Evolutionary conservation across 495 filamentous ascomycete species (phyloP).

Genomic region (Acidomyces sp.): DNA sequence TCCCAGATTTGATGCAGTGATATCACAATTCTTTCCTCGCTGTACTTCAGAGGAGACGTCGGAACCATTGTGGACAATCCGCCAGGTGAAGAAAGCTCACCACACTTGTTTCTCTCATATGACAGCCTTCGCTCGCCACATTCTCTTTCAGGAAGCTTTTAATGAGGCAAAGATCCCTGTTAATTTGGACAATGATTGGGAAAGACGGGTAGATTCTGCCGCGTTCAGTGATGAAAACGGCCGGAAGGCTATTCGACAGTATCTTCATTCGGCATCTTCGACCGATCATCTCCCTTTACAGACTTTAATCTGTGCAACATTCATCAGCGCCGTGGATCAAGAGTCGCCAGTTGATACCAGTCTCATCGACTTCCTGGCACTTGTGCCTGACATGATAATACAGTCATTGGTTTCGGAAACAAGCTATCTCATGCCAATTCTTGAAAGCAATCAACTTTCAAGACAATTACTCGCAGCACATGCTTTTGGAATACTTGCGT

Average conservation of each 20-base stretch:
- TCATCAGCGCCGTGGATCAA: conserved; percentile 10
- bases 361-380: conserved; percentile 13
- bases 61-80: conserved; percentile 6
- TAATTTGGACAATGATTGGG: conserved; percentile 71
- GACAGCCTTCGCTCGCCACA: conserved; percentile 35
- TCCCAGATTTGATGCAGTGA: conserved; percentile 22
- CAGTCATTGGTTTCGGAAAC: conserved; percentile 2
- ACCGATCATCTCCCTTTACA: conserved; percentile 7
- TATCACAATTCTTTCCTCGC: conserved; percentile 15
- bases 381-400: conserved; percentile 10
- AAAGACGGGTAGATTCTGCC: conserved; percentile 57
- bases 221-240: conserved; percentile 51
- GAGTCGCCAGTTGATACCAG: not conserved
- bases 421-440: not conserved
- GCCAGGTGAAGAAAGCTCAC: not conserved
- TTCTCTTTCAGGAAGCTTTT: conserved; percentile 63
- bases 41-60: not conserved
- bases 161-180: conserved; percentile 31
- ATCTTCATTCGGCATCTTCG: not conserved
- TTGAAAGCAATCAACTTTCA: conserved; percentile 43
- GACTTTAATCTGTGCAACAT: conserved; percentile 22
- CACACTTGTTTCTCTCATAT: conserved; percentile 7
- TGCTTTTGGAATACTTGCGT: conserved; percentile 65
- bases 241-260: conserved; percentile 41
- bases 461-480: conserved; percentile 50